phyloP scores from a whole-genome alignment of 768 basidiomycete genomes.

The Rhodotorula kratochvilovae region DNA sequence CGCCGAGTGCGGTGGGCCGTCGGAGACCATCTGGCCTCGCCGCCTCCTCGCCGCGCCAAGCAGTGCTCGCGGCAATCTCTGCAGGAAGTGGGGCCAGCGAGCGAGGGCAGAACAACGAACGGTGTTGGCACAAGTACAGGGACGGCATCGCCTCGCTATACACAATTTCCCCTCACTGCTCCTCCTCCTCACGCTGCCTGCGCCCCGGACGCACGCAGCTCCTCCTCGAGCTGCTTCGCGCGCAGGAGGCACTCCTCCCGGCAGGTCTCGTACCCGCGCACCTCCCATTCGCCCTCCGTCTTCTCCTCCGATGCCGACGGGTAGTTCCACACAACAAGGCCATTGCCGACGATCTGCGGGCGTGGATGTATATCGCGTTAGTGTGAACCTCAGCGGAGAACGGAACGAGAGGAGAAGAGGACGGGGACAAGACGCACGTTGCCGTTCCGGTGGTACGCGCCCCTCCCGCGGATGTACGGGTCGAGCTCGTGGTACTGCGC shows the following conservation, averaged over 20 bases:
- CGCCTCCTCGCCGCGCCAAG: too few relatives aligned
- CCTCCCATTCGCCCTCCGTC: slow-evolving; percentile 32
- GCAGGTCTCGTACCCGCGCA: slow-evolving; percentile 20
- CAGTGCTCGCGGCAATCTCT: too few relatives aligned
- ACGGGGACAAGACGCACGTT: slow-evolving; percentile 16
- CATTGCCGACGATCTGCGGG: slow-evolving; percentile 31
- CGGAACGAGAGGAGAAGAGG: background rate
- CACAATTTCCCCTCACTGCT: background rate
- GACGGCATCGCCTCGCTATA: too few relatives aligned
- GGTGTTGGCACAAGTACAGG: background rate
- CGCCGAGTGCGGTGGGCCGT: too few relatives aligned
- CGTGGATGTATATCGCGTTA: too few relatives aligned
- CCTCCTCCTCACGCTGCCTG: background rate
- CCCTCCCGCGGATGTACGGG: slow-evolving; percentile 33
- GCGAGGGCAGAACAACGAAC: background rate
- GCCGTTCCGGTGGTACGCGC: slow-evolving; percentile 35
- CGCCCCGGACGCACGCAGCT: background rate
- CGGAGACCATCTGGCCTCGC: too few relatives aligned
- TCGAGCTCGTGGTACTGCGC: slow-evolving; percentile 40
- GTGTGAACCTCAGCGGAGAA: background rate
- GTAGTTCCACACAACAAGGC: slow-evolving; percentile 28
- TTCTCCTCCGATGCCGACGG: slow-evolving; percentile 9
- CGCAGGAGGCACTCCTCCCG: slow-evolving; percentile 19
- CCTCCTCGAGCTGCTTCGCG: slow-evolving; percentile 12
- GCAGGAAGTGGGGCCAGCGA: too few relatives aligned